These are phyloP conservation scores for Plasmodium yoelii DNA, from an alignment of 169 alveolate species.

Conservation along the genomic window DNA sequence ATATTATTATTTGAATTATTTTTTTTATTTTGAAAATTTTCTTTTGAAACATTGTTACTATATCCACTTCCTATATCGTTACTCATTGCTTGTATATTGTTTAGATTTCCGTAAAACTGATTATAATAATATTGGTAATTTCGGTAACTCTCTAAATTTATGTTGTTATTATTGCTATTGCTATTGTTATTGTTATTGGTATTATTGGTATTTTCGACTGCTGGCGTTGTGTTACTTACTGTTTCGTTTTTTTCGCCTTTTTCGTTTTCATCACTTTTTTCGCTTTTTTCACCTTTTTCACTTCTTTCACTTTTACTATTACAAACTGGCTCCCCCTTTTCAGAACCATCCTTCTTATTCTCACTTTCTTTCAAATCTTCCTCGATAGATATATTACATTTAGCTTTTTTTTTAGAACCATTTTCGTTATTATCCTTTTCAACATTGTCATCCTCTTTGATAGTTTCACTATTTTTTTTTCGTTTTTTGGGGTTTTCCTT, in stretches of 20 bases:
- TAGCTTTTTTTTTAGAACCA: not conserved
- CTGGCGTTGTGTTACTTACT: not conserved
- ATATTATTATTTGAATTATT: constrained; percentile 4
- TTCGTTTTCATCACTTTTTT: not conserved
- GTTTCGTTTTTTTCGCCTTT: not conserved
- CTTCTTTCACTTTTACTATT: not conserved
- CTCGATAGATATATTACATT: not conserved
- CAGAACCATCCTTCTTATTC: not conserved
- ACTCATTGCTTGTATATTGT: not conserved
- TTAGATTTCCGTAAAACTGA: constrained; percentile 2
- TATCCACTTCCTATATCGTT: not conserved
- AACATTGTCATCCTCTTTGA: not conserved
- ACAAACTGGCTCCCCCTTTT: not conserved
- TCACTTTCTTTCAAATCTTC: not conserved
- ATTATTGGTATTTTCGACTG: not conserved
- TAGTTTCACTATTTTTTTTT: not conserved
- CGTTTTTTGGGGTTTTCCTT: not conserved
- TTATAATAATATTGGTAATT: constrained; percentile 17
- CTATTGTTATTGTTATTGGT: too few relatives aligned
- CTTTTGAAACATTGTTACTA: not conserved
- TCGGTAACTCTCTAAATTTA: not conserved
- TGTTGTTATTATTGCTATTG: not conserved
- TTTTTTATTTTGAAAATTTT: not conserved
- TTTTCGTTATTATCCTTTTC: not conserved
- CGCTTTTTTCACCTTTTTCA: too few relatives aligned